Percentiles rank a stretch among this genome's conserved stretches.
Conservation (phyloP, 208 protist genomes). For the Crithidia bombi region DNA sequence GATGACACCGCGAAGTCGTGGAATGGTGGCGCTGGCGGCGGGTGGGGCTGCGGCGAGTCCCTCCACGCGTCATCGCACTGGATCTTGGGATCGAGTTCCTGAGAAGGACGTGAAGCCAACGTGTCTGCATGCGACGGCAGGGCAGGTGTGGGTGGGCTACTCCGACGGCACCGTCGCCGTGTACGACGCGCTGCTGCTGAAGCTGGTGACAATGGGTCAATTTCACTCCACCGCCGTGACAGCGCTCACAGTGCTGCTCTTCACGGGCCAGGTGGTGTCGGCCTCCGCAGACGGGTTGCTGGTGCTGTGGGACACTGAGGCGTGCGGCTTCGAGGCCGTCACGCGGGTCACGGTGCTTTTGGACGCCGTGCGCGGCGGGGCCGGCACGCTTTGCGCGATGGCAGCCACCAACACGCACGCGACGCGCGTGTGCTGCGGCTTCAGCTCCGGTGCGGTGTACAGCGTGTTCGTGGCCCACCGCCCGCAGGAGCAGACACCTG, state of each 20-base stretch:
- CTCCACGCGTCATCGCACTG: not conserved
- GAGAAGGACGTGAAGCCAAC: slow-evolving; percentile 9
- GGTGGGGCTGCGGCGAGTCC: slow-evolving; percentile 2
- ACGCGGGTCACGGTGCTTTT: slow-evolving; percentile 39
- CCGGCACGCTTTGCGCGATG: slow-evolving; percentile 25
- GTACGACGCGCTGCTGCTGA: slow-evolving; percentile 80
- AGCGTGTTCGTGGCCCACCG: slow-evolving; percentile 52
- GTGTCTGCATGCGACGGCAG: slow-evolving; percentile 50
- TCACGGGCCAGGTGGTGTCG: slow-evolving; percentile 50
- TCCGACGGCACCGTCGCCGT: slow-evolving; percentile 73
- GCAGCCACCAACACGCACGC: slow-evolving; percentile 12
- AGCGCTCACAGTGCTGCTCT: slow-evolving; percentile 36
- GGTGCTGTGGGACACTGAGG: slow-evolving; percentile 82
- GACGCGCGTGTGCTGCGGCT: slow-evolving; percentile 62
- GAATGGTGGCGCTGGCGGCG: slow-evolving; percentile 4
- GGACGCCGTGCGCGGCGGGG: slow-evolving; percentile 18
- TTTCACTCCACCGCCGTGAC: slow-evolving; percentile 63
- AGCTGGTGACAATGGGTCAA: slow-evolving; percentile 53
- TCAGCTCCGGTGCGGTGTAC: slow-evolving; percentile 56
- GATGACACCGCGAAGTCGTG: slow-evolving; percentile 14
- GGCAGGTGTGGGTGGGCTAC: slow-evolving; percentile 84
- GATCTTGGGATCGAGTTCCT: not conserved
- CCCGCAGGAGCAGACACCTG: slow-evolving; percentile 40
- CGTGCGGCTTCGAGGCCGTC: slow-evolving; percentile 79
- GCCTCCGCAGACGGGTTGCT: slow-evolving; percentile 74